Base-by-base conservation (phyloP, 2,329 filamentous ascomycete genomes). In the Aspergillus fischeri region DNA sequence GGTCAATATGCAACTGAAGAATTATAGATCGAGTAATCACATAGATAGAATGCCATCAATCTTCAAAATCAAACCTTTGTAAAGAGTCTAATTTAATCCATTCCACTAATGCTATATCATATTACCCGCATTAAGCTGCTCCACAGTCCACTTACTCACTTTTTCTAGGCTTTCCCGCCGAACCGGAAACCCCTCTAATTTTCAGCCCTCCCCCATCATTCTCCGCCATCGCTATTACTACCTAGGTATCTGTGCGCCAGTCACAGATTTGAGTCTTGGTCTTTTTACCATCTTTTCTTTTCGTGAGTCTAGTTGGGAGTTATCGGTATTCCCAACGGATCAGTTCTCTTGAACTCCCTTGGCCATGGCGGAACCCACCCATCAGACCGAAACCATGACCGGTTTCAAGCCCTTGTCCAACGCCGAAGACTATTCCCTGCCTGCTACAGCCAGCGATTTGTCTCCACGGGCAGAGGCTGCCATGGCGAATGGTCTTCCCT, bases 361-460 rank as follows among this genome's bases (percentile, higher is more conserved):
- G 24, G 41, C 20, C 32, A 28, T 52, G 32, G 20, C 35, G 35
- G 11, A 29, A 10, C 24, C 54, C 61, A 71, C 52, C 65, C 63
- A 21, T 58, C 62, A n/a, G 64, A 45, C 67, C 27, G 68, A 73
- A 49, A 67, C 67, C 29, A 67, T 73, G 51, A 63, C 65, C 49
- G 67, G 67, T 25, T 51, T 72, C 54, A 69, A 67, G 53, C 68
- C 69, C n/a, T 55, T 68, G 45, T 71, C 70, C 14, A 72, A 72
- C 57, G 65, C 58, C 7, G 67, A 70, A 20, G 67, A 67, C 41
- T 60, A 65, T 50, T 66, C 68, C 24, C 57, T 72, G 28, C 63
- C 65, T 21, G 65, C 66, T 2, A 68, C 62, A 35, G 66, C 63
- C 32, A 60, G 58, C 54, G 70, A 73, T 29, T 51, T 71, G 25